phyloP scores from a whole-genome alignment of 2,329 filamentous ascomycete species.

The Venturia nashicola region DNA sequence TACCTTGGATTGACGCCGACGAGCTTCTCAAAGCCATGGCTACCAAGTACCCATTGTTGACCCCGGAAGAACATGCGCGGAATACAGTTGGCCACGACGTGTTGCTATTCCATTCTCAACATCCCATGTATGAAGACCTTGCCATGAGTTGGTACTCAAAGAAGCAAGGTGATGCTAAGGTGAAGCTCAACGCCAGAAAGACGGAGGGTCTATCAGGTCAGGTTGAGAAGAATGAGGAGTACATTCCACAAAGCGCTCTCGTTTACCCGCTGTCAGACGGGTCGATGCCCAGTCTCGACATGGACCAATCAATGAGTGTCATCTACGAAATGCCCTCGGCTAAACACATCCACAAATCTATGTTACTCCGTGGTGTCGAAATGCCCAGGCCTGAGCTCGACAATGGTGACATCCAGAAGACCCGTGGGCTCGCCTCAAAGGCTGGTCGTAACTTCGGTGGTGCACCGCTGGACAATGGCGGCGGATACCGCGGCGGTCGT shows the following conservation, averaged over 20 bases:
- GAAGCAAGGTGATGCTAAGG: constrained; percentile 55
- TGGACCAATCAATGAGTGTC: constrained; percentile 79
- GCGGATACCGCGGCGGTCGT: constrained; percentile 25
- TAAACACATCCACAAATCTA: constrained; percentile 73
- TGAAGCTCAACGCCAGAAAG: constrained; percentile 57
- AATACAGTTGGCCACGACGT: constrained; percentile 74
- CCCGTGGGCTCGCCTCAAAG: constrained; percentile 52
- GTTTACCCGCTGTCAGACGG: constrained; percentile 62
- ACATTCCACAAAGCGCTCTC: constrained; percentile 74
- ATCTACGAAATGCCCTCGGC: constrained; percentile 71
- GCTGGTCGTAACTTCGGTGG: constrained; percentile 61
- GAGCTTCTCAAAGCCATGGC: constrained; percentile 72
- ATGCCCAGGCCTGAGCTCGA: constrained; percentile 62
- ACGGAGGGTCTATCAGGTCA: constrained; percentile 71
- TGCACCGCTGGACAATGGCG: constrained; percentile 40
- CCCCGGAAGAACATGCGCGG: constrained; percentile 61
- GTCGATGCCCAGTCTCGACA: constrained; percentile 64
- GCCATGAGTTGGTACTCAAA: constrained; percentile 85
- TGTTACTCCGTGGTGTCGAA: constrained; percentile 76
- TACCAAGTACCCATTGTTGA: constrained; percentile 69
- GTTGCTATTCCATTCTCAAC: constrained; percentile 70
- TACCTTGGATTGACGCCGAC: constrained; percentile 93
- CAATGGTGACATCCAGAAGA: constrained; percentile 59
- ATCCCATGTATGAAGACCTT: constrained; percentile 78
- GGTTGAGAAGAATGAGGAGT: constrained; percentile 69